Evolutionary conservation across 768 basidiomycete species (phyloP).

Genomic region (Punctularia strigosozonata): DNA sequence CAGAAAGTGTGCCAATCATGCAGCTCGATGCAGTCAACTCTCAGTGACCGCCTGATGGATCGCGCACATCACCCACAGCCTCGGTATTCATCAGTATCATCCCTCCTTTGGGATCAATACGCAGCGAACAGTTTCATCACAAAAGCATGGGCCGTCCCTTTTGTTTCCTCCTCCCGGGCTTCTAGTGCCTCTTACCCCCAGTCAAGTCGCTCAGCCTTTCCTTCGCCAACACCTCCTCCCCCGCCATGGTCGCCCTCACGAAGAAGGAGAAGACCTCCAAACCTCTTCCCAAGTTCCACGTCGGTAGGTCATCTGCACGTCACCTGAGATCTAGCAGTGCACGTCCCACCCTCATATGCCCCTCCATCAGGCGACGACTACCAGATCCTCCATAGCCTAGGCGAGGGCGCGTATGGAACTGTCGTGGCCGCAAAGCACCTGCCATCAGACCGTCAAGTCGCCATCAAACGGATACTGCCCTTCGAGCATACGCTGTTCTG

Average conservation of each 20-base stretch:
- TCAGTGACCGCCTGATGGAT: no score
- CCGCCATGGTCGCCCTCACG: no score
- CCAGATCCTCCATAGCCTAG: slow-evolving; percentile 60
- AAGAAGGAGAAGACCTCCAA: slow-evolving; percentile 52
- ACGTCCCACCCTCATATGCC: no score
- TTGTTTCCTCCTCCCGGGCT: no score
- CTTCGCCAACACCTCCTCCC: slow-evolving; percentile 31
- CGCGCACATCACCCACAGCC: no score
- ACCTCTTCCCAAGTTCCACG: slow-evolving; percentile 63
- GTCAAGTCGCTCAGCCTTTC: slow-evolving; percentile 1
- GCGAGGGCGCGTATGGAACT: slow-evolving; percentile 84
- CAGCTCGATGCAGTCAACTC: no score
- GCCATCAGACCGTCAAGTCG: slow-evolving; percentile 73
- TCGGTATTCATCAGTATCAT: no score
- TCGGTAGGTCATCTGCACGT: slow-evolving; percentile 29
- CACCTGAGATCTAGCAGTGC: slow-evolving; percentile 1
- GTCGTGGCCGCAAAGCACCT: slow-evolving; percentile 83
- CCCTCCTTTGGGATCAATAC: no score
- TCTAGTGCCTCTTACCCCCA: no score
- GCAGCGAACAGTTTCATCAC: no score
- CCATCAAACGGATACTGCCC: slow-evolving; percentile 92
- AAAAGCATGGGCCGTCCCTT: no score
- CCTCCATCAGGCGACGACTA: slow-evolving; percentile 76
- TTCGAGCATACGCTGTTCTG: slow-evolving; percentile 93
- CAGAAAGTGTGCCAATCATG: no score